phyloP scores from a whole-genome alignment of 2,329 filamentous ascomycete species.

The Aspergillus uvarum region DNA sequence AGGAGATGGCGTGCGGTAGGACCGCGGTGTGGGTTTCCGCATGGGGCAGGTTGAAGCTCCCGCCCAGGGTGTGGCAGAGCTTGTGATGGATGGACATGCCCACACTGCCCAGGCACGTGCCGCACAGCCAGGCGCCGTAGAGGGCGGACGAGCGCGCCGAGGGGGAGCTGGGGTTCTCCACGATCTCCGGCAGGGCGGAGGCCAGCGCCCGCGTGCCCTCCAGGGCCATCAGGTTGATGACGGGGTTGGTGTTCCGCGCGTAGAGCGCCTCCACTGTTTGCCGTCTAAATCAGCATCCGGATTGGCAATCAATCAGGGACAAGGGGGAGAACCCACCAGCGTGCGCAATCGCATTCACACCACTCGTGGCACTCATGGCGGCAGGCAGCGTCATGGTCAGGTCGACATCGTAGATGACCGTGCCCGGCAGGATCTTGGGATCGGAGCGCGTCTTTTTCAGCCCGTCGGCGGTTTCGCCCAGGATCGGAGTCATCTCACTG shows the following conservation, averaged over 20 bases:
- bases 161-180: conserved; percentile 45
- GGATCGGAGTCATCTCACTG: conserved; percentile 64
- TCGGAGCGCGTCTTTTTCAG: conserved; percentile 59
- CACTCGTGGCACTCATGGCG: conserved; percentile 56
- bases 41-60: conserved; percentile 63
- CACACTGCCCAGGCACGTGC: conserved; percentile 59
- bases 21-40: conserved; percentile 66
- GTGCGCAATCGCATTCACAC: conserved; percentile 66
- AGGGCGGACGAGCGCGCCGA: conserved; percentile 55
- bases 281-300: not conserved
- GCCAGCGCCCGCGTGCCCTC: conserved; percentile 59
- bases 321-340: conserved; percentile 43
- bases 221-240: conserved; percentile 58
- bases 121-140: conserved; percentile 66
- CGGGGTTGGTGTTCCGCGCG: conserved; percentile 60
- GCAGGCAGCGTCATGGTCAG: conserved; percentile 60
- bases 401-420: conserved; percentile 65
- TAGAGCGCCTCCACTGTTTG: conserved; percentile 61
- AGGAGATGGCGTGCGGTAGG: conserved; percentile 62
- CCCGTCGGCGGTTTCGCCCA: conserved; percentile 62
- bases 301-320: not conserved
- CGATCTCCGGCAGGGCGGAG: conserved; percentile 53
- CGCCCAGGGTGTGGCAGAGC: conserved; percentile 64
- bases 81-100: conserved; percentile 68
- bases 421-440: conserved; percentile 59